Evolutionary conservation across 106 monocot genomes (phyloP), one percentile per base, ranked within the genome.

Genomic region (Dendrobium officinale): DNA sequence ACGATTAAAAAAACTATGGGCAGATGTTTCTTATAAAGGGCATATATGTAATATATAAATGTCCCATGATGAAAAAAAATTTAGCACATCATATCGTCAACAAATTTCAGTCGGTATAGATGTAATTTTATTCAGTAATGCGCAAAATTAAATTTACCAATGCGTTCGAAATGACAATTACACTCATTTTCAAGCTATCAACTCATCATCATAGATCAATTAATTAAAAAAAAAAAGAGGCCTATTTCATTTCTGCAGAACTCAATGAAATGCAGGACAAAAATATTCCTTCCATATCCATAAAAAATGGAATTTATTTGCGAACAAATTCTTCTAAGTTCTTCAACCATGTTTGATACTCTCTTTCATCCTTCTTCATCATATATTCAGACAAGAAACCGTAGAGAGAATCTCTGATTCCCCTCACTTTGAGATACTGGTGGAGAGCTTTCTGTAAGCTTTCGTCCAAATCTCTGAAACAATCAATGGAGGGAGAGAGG

Each of bases 401-500:
- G 29, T 64, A 78, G 47, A 91, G 77, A 0, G 93, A 91, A 45
- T 15, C 37, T 42, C 80, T 85, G 67, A 93, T 82, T 9, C 93
- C 93, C 80, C 93, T 85, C 20, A 27, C 85, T 68, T 85, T 82
- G 61, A 93, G 80, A 78, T 93, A 93, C 47, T 79, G 81, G 80
- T 82, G 79, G 26, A 91, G 61, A 15, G 86, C 90, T 61, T 85
- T 82, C 55, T 89, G 91, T 89, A 93, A 87, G 29, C 79, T 85
- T 64, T 93, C 85, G 78, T 93, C 91, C 87, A 93, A 85, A 78
- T 91, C 93, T 75, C 93, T 93, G 42, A 15, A 27, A 2, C 76
- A 76, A 76, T 24, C 47, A 5, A 51, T 24, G 24, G 5, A 76
- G 64, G 6, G 64, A 66, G 64, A 66, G 6, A 26, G 4, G 26